A percentile compares a stretch with the other conserved stretches of the same genome.
Evolutionary conservation across 768 basidiomycete species (phyloP).

Genomic region (Baorangia bicolor): DNA sequence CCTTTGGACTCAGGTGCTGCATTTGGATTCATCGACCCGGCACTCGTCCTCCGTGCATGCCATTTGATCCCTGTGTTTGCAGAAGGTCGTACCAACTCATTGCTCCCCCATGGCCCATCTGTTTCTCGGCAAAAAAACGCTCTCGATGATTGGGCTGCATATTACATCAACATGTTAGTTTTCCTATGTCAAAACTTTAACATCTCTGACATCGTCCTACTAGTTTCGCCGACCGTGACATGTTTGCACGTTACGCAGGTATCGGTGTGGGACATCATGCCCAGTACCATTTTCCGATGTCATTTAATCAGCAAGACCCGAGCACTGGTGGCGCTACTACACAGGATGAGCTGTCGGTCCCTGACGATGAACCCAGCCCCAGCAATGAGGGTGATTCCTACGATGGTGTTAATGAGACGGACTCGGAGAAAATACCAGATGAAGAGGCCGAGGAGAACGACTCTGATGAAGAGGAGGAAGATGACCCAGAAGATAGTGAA

Average conservation of each 20-base stretch:
- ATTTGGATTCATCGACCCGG: constrained; percentile 7
- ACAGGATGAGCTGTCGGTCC: too few species aligned
- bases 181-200: not conserved
- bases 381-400: too few species aligned
- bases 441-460: too few species aligned
- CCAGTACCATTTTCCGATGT: not conserved
- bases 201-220: not conserved
- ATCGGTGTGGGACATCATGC: not conserved
- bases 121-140: not conserved
- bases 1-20: constrained; percentile 5
- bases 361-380: too few species aligned
- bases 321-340: too few species aligned
- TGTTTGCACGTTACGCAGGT: not conserved
- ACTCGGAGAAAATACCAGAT: too few species aligned
- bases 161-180: constrained; percentile 12
- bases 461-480: too few species aligned
- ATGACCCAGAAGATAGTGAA: too few species aligned
- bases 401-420: too few species aligned
- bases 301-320: not conserved
- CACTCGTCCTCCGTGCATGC: constrained; percentile 15
- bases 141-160: constrained; percentile 11
- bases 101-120: constrained; percentile 6
- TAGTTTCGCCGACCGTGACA: not conserved
- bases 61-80: constrained; percentile 29
- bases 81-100: constrained; percentile 14